These are phyloP conservation scores for Pyricularia sp. DNA, from an alignment of 2,329 filamentous ascomycete genomes.

Conservation along the genomic window DNA sequence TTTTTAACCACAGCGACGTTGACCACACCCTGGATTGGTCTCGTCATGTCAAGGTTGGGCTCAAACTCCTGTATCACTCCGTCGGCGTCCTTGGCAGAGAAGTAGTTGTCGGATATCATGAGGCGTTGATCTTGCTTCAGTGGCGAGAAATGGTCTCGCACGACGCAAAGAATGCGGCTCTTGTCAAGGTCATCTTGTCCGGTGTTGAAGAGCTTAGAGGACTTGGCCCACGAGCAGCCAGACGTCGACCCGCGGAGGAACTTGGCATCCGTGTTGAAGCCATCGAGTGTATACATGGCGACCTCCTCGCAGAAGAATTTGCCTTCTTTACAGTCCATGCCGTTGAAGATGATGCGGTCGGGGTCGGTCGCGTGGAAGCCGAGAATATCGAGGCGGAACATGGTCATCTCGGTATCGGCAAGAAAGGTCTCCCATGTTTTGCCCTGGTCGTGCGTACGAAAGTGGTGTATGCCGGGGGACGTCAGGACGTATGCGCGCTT, in stretches of 20 bases:
- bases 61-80: constrained; percentile 55
- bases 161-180: constrained; percentile 71
- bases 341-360: constrained; percentile 78
- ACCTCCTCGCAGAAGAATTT: constrained; percentile 51
- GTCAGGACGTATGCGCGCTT: constrained; percentile 76
- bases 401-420: constrained; percentile 47
- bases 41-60: constrained; percentile 64
- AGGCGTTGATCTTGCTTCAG: constrained; percentile 68
- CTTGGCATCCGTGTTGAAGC: constrained; percentile 62
- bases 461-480: constrained; percentile 54
- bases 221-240: constrained; percentile 83
- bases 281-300: constrained; percentile 71
- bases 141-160: constrained; percentile 61
- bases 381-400: constrained; percentile 44
- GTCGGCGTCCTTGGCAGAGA: constrained; percentile 41
- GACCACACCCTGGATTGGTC: constrained; percentile 69
- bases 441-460: constrained; percentile 74
- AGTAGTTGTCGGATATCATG: constrained; percentile 76
- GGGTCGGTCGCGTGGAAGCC: constrained; percentile 77
- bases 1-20: constrained; percentile 79
- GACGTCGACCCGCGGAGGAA: constrained; percentile 58
- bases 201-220: constrained; percentile 62
- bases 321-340: constrained; percentile 55
- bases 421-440: constrained; percentile 71
- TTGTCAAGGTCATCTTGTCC: constrained; percentile 56